A percentile compares a stretch with the other conserved stretches of the same genome.
Conservation (phyloP, 257 asterid species). For the Solanum rostratum region DNA sequence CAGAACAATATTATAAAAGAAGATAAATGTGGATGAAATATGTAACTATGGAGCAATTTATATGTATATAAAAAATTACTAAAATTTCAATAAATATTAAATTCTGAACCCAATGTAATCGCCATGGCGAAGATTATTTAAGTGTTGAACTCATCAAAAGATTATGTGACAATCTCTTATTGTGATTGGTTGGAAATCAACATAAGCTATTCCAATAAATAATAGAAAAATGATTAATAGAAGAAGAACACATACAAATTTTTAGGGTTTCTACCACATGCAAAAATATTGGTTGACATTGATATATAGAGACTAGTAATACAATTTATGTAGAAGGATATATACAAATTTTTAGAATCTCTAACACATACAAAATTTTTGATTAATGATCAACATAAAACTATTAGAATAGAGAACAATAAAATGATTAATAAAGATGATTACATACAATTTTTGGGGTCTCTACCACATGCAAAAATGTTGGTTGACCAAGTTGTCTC, state of each 20-base stretch:
- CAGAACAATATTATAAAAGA: neutral
- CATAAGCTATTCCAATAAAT: neutral
- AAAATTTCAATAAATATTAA: neutral
- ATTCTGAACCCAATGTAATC: neutral
- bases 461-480: constrained; percentile 3
- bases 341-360: constrained; percentile 8
- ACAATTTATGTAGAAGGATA: neutral
- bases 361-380: constrained; percentile 3
- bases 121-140: no score
- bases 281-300: constrained; percentile 7
- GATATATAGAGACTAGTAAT: neutral
- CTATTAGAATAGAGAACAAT: neutral
- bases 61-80: neutral
- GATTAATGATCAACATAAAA: neutral
- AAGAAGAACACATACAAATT: neutral
- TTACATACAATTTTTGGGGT: neutral
- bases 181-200: neutral
- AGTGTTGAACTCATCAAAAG: neutral
- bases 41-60: neutral
- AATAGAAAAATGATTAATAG: neutral
- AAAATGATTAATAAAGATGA: neutral
- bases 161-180: neutral
- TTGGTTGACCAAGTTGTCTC: constrained; percentile 14
- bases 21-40: no score
- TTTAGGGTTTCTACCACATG: constrained; percentile 4